A percentile compares a stretch with the other conserved stretches of the same genome.
phyloP scores from a whole-genome alignment of 169 alveolate species.

The Eimeria praecox region DNA sequence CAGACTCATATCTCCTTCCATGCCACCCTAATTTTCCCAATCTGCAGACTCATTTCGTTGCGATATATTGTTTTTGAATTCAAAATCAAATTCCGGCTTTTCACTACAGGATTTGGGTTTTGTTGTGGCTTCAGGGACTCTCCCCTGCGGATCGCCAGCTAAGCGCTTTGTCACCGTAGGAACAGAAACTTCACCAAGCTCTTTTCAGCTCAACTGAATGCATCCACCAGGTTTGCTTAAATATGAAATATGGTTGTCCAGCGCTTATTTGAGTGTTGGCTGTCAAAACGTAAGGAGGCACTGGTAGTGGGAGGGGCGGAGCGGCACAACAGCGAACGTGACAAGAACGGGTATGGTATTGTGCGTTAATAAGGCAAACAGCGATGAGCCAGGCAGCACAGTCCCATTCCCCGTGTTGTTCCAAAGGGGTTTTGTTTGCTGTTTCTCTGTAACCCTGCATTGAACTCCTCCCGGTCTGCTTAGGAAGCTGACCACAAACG shows the following conservation, averaged over 20 bases:
- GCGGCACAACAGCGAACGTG: no score
- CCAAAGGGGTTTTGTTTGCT: not conserved
- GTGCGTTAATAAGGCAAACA: not conserved
- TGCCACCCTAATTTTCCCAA: not conserved
- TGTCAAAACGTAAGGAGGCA: not conserved
- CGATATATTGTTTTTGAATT: not conserved
- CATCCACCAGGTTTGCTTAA: not conserved
- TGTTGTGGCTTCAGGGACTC: not conserved
- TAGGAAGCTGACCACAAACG: not conserved
- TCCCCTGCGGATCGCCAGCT: not conserved
- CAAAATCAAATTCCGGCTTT: not conserved
- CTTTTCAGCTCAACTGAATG: not conserved
- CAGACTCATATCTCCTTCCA: no score
- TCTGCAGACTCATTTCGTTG: not conserved
- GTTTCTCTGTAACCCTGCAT: not conserved
- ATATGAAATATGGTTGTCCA: not conserved
- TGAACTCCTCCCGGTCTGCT: not conserved
- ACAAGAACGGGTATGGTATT: not conserved
- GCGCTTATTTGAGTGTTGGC: not conserved
- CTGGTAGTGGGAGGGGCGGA: not conserved
- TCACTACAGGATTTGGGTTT: not conserved
- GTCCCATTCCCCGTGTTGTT: not conserved
- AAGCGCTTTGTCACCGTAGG: not conserved
- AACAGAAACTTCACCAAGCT: not conserved
- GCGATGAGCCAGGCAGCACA: not conserved